phyloP scores from a whole-genome alignment of 441 rosid genomes.

The Populus trichocarpa region DNA sequence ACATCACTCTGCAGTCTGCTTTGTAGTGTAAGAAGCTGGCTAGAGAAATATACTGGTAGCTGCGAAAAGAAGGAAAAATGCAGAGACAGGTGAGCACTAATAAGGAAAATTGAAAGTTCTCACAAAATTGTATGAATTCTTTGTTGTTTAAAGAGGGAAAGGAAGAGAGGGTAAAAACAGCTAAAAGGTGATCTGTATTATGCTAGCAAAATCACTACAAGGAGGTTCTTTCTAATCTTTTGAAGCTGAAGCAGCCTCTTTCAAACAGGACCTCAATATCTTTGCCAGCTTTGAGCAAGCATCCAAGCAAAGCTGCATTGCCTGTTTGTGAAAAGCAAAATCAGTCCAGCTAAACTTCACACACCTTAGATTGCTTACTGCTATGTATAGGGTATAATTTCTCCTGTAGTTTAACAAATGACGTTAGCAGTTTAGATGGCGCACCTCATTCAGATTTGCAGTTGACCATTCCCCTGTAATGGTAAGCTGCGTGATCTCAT shows the following conservation, averaged over 20 bases:
- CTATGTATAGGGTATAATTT: background rate
- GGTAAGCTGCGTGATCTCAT: slow-evolving; percentile 71
- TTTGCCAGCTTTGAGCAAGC: slow-evolving; percentile 72
- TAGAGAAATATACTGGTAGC: background rate
- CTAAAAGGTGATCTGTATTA: background rate
- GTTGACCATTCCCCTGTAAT: slow-evolving; percentile 79
- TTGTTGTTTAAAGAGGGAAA: background rate
- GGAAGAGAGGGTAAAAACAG: background rate
- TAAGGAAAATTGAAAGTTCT: background rate
- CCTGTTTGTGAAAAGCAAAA: slow-evolving; percentile 41
- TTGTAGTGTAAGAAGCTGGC: background rate
- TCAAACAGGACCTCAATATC: slow-evolving; percentile 69
- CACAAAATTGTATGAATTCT: background rate
- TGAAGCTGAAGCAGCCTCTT: slow-evolving; percentile 53
- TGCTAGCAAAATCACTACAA: background rate
- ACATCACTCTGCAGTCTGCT: background rate
- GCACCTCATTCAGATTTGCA: slow-evolving; percentile 64
- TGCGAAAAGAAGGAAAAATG: background rate
- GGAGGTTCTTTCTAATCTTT: slow-evolving; percentile 32
- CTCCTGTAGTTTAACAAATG: background rate
- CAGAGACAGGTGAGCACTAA: background rate
- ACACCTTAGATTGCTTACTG: background rate
- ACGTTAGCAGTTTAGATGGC: background rate
- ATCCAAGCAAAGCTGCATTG: slow-evolving; percentile 75
- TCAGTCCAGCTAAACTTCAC: background rate